A percentile compares a stretch with the other conserved stretches of the same genome.
phyloP scores from a whole-genome alignment of 176 grass and related monocot genomes.

The Ananas comosus region DNA sequence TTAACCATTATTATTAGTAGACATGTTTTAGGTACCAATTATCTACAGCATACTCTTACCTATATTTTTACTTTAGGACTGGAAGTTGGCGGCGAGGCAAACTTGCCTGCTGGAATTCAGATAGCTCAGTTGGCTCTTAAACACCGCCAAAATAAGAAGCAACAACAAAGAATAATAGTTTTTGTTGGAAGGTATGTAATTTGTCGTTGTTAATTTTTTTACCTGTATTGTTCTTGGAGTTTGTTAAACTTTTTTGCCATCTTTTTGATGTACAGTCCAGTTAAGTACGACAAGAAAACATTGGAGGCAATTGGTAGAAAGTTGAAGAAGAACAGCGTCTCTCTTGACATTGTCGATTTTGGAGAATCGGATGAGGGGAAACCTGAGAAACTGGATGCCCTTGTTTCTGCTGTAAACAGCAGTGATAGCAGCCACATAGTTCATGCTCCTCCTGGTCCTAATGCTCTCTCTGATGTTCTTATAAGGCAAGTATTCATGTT shows the following conservation, averaged over 20 bases:
- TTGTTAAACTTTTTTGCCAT: neutral
- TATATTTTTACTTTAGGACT: conserved; percentile 34
- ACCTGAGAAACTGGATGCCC: conserved; percentile 77
- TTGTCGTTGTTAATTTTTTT: conserved; percentile 7
- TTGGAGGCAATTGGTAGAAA: conserved; percentile 91
- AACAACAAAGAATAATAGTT: conserved; percentile 92
- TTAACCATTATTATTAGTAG: neutral
- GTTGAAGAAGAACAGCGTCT: conserved; percentile 94
- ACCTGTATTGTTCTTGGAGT: neutral
- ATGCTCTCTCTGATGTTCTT: conserved; percentile 88
- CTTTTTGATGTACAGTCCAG: conserved; percentile 43
- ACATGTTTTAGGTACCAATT: neutral
- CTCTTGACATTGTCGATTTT: conserved; percentile 96
- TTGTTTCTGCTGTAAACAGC: conserved; percentile 66
- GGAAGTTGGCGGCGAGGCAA: conserved; percentile 83
- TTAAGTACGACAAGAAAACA: conserved; percentile 66
- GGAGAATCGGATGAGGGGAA: conserved; percentile 86
- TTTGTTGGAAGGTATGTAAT: conserved; percentile 79
- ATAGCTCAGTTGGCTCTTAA: conserved; percentile 92
- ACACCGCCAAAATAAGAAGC: conserved; percentile 98
- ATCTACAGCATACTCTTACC: neutral
- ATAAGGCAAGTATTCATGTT: conserved; percentile 40
- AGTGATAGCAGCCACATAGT: conserved; percentile 93
- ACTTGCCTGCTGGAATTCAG: conserved; percentile 85
- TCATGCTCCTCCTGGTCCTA: conserved; percentile 61